Base-by-base conservation (phyloP, 208 protist genomes). In the Crithidia bombi region DNA sequence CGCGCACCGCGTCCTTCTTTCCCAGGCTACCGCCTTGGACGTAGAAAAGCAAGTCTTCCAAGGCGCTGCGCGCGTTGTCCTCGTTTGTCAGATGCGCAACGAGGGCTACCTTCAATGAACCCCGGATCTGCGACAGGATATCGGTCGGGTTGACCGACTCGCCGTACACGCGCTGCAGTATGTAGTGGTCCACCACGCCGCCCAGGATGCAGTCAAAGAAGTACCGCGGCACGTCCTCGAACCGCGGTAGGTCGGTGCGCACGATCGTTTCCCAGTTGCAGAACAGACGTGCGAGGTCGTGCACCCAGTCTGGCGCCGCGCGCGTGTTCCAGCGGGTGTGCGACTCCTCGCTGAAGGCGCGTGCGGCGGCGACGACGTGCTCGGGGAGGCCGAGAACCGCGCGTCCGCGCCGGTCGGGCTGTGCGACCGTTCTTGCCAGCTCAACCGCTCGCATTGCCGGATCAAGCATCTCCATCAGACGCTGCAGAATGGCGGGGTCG, bases 211-310 rank as follows among this genome's bases (percentile, higher is more conserved):
- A 82, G 73, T 96, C 87, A 68, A 96, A 96, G 70, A 95, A 82
- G 76, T 85, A 85, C 25, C 84, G 73, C 57, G 92, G 92, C 46
- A 92, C 89, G 52, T 96, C 89, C 23, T 75, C 81, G 21, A 95
- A 82, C 33, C 77, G 75, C 0, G 86, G 78, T 7, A 94, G 66
- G 55, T 96, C 92, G 6, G 73, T 88, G 54, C 92, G 92, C 28
- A 96, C 84, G 74, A 93, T 85, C 10, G 75, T 55, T 35, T 96
- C 92, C 90, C 92, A 96, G 68, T 91, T 92, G 67, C 82, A 89
- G 70, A 95, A 96, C 71, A 91, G 90, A 3, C 82, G 67, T 0
- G 87, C 92, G 2, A 95, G 79, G 54, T 95, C 89, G 61, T 94
- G 86, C 57, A 95, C 89, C 90, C 89, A 94, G 21, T 64, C 75